Evolutionary conservation across 148 eudicot species (phyloP), one percentile per base, ranked within the genome.

Genomic region (Rhododendron molle): DNA sequence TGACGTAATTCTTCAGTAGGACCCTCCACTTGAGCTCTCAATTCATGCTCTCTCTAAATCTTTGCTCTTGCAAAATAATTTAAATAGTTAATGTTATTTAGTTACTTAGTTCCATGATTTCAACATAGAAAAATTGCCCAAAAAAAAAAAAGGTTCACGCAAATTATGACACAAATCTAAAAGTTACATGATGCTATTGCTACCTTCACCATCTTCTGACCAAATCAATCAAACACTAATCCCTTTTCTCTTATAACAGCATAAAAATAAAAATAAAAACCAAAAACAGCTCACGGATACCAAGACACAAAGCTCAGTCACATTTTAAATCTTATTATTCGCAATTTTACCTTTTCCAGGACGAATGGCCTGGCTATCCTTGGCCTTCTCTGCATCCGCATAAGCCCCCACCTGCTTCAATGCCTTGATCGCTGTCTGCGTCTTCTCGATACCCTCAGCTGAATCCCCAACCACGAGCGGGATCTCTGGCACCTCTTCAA

Each of bases 351-450:
- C 98, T 85, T 94, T 94, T 0, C 97, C 98, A 1, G 98, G 86
- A 5, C 98, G 91, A 44, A 95, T 94, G 5, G 92, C 85, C 10
- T 78, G 87, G 78, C 93, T 90, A 9, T 94, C 89, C 90, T 95
- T 95, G 0, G 98, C 98, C 88, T 95, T 94, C 87, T 95, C 94
- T 0, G 93, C 98, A 69, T 95, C 98, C 0, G 91, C 71, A 8
- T 77, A 86, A 0, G 97, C 96, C 0, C 98, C 98, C 18, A 95
- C 83, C 73, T 91, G 86, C 88, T 94, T 94, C 67, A 95, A 73
- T 0, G 90, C 89, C 72, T 65, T n/a, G 11, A 65, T n/a, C 0
- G 72, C 72, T 4, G 32, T n/a, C 4, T 3, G 11, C 4, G 15
- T 65, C 32, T 65, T 65, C 72, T 65, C 72, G 2, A 65, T 65